phyloP scores from a whole-genome alignment of 805 yeast species.

The Lachancea sp. region DNA sequence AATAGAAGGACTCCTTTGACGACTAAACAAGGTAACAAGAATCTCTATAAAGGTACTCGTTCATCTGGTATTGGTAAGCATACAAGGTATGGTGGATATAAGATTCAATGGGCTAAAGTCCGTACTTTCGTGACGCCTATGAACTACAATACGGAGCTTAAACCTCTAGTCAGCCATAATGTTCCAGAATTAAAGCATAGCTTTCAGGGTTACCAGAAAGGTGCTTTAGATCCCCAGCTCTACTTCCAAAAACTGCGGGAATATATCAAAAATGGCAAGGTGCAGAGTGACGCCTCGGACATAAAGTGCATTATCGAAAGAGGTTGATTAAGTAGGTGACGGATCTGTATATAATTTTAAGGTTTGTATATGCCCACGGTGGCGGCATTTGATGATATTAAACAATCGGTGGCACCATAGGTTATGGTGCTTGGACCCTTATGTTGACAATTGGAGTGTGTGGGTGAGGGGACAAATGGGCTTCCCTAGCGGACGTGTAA shows the following conservation, averaged over 20 bases:
- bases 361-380: conserved; percentile 1
- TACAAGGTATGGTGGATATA: conserved; percentile 67
- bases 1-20: conserved; percentile 78
- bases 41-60: conserved; percentile 92
- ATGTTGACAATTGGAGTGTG: too few relatives aligned
- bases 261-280: conserved; percentile 66
- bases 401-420: too few relatives aligned
- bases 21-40: conserved; percentile 91
- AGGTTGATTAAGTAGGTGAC: conserved; percentile 14
- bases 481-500: too few relatives aligned
- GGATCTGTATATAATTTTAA: conserved; percentile 4
- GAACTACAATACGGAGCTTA: conserved; percentile 41
- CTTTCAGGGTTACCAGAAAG: conserved; percentile 62
- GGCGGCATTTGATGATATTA: too few relatives aligned
- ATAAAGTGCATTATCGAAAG: conserved; percentile 26
- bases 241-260: conserved; percentile 68
- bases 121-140: conserved; percentile 84
- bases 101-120: conserved; percentile 76
- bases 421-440: too few relatives aligned
- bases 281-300: conserved; percentile 32
- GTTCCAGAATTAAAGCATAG: conserved; percentile 64
- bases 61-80: conserved; percentile 87
- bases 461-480: too few relatives aligned
- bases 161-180: conserved; percentile 72
- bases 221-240: conserved; percentile 66